Evolutionary conservation across 2,329 filamentous ascomycete genomes (phyloP).

Genomic region (Trichoderma koningii): DNA sequence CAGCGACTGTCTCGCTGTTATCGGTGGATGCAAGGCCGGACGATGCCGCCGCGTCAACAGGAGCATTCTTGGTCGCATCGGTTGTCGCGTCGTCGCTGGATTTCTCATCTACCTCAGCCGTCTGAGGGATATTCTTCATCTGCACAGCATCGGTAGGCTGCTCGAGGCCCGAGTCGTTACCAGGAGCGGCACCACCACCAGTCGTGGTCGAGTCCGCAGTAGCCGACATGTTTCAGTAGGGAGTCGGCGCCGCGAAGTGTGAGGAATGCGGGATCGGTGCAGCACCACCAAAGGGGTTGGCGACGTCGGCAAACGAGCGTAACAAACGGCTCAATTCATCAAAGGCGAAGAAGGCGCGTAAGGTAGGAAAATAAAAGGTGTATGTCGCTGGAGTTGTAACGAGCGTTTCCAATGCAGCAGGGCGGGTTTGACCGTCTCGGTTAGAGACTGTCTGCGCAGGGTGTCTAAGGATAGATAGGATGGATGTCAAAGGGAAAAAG

Average conservation of each 20-base stretch:
- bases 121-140: constrained; percentile 41
- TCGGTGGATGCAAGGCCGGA: constrained; percentile 32
- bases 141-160: constrained; percentile 44
- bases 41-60: constrained; percentile 30
- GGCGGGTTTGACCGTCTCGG: constrained; percentile 11
- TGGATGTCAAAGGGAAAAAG: constrained; percentile 23
- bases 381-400: constrained; percentile 12
- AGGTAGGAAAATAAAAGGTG: not conserved
- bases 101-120: constrained; percentile 19
- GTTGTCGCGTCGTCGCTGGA: constrained; percentile 10
- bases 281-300: constrained; percentile 33
- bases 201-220: constrained; percentile 39
- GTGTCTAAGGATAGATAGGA: constrained; percentile 13
- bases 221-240: constrained; percentile 37
- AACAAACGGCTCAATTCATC: constrained; percentile 24
- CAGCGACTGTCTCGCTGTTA: constrained; percentile 30
- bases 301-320: constrained; percentile 16
- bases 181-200: constrained; percentile 36
- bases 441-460: constrained; percentile 14
- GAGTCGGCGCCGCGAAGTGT: constrained; percentile 27
- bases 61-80: constrained; percentile 16
- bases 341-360: constrained; percentile 5
- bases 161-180: constrained; percentile 38
- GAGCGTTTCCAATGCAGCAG: constrained; percentile 22
- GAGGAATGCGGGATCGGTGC: constrained; percentile 32